phyloP scores from a whole-genome alignment of 768 basidiomycete species.

The Kwoniella mangroviensis region DNA sequence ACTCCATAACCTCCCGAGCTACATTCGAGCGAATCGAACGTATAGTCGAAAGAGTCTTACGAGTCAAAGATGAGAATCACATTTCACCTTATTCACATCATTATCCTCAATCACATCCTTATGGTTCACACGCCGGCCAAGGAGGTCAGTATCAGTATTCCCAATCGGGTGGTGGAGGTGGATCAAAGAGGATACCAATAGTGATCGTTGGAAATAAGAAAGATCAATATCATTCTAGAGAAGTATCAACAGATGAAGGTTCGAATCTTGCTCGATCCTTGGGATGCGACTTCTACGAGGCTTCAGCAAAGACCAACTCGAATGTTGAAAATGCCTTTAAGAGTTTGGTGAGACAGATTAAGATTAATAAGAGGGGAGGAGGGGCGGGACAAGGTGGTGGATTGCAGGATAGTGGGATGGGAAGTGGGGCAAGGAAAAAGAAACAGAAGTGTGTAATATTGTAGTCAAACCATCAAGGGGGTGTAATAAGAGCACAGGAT shows the following conservation, averaged over 20 bases:
- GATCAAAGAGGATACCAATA: conserved; percentile 67
- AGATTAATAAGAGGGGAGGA: conserved; percentile 36
- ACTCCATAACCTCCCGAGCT: conserved; percentile 91
- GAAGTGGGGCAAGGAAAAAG: conserved; percentile 67
- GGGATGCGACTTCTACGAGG: conserved; percentile 93
- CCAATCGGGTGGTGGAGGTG: neutral
- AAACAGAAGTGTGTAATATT: conserved; percentile 61
- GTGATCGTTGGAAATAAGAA: conserved; percentile 97
- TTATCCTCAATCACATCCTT: conserved; percentile 10
- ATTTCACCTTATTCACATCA: conserved; percentile 23
- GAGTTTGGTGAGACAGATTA: conserved; percentile 67
- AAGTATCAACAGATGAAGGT: conserved; percentile 90
- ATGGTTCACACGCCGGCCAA: neutral
- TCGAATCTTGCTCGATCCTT: conserved; percentile 76
- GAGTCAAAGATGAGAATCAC: conserved; percentile 70
- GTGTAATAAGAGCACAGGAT: neutral
- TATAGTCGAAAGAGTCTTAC: conserved; percentile 85
- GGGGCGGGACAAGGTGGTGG: conserved; percentile 6
- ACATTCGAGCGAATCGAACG: conserved; percentile 88
- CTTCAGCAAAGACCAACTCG: conserved; percentile 90
- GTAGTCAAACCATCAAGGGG: conserved; percentile 7
- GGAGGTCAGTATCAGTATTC: neutral
- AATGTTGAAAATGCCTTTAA: conserved; percentile 92
- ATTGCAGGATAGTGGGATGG: conserved; percentile 58
- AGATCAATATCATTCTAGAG: conserved; percentile 87